phyloP scores from a whole-genome alignment of 768 basidiomycete genomes.

The Phaeotremella skinneri region DNA sequence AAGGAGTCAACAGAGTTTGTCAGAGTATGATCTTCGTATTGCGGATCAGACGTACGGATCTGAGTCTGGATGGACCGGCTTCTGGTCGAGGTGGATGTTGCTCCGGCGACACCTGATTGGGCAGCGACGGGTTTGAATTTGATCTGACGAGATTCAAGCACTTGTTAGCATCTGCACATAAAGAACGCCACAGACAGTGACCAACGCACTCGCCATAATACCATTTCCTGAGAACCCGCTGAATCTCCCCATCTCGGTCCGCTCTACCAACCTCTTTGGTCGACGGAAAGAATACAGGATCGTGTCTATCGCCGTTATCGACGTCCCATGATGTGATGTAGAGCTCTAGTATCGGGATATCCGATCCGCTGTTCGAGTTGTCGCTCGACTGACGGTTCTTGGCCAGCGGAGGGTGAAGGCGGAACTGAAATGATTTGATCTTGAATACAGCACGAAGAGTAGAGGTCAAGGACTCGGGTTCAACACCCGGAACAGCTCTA shows the following conservation, averaged over 20 bases:
- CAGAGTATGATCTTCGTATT: neutral
- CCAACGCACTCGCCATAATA: conserved; percentile 38
- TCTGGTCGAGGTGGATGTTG: conserved; percentile 1
- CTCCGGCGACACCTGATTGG: conserved; percentile 3
- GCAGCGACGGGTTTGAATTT: conserved; percentile 16
- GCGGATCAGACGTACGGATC: neutral
- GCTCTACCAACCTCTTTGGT: conserved; percentile 21
- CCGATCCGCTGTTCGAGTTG: neutral
- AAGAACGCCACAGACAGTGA: too few species aligned
- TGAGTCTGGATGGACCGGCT: conserved; percentile 5
- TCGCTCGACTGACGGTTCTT: conserved; percentile 5
- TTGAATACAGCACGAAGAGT: conserved; percentile 30
- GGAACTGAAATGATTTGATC: conserved; percentile 19
- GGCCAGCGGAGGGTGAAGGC: conserved; percentile 11
- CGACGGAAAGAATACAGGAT: conserved; percentile 26
- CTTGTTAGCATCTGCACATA: neutral
- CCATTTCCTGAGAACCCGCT: conserved; percentile 38
- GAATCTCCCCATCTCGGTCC: conserved; percentile 18
- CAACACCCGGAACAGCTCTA: conserved; percentile 14
- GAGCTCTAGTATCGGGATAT: conserved; percentile 23
- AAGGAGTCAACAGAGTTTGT: neutral
- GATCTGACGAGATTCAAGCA: conserved; percentile 9
- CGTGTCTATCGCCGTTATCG: conserved; percentile 20
- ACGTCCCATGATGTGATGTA: conserved; percentile 31
- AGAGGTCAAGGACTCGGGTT: conserved; percentile 30